Percentiles rank a stretch among this genome's conserved stretches.
Conservation (phyloP, 306 rosid species). For the Acacia crassicarpa region DNA sequence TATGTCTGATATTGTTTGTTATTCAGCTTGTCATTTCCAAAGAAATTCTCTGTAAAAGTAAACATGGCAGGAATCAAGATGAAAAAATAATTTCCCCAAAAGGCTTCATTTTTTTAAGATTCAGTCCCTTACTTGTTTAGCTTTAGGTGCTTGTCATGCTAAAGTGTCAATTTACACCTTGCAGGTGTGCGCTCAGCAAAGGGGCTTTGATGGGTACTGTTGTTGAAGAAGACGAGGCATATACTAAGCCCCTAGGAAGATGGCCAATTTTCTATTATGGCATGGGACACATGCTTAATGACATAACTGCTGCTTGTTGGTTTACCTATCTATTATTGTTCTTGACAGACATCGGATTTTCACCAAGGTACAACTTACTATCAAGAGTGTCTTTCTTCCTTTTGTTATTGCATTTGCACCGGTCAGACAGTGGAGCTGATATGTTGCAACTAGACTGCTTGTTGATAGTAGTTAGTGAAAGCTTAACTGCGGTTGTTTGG, state of each 20-base stretch:
- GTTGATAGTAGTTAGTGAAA: conserved; percentile 7
- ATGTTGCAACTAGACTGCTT: not conserved
- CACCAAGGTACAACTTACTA: conserved; percentile 64
- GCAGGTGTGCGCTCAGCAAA: conserved; percentile 44
- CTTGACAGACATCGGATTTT: conserved; percentile 86
- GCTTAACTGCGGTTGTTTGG: not conserved
- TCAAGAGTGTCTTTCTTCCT: not conserved
- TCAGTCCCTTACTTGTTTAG: not conserved
- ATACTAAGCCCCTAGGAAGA: conserved; percentile 64
- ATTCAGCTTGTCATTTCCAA: not conserved
- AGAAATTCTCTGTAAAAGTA: not conserved
- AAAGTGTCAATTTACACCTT: conserved; percentile 30
- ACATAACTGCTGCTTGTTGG: conserved; percentile 96
- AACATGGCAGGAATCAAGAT: not conserved
- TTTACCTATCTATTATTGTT: conserved; percentile 86
- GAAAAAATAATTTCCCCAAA: not conserved
- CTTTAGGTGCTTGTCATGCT: not conserved
- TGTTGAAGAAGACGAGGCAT: conserved; percentile 51
- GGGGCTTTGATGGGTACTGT: conserved; percentile 43
- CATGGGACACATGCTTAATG: conserved; percentile 97
- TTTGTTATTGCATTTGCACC: not conserved
- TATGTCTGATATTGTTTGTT: not conserved
- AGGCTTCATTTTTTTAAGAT: not conserved
- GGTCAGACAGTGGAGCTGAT: not conserved
- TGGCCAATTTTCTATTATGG: conserved; percentile 75